phyloP scores from a whole-genome alignment of 163 green algal species.

The Scenedesmus sp. region DNA sequence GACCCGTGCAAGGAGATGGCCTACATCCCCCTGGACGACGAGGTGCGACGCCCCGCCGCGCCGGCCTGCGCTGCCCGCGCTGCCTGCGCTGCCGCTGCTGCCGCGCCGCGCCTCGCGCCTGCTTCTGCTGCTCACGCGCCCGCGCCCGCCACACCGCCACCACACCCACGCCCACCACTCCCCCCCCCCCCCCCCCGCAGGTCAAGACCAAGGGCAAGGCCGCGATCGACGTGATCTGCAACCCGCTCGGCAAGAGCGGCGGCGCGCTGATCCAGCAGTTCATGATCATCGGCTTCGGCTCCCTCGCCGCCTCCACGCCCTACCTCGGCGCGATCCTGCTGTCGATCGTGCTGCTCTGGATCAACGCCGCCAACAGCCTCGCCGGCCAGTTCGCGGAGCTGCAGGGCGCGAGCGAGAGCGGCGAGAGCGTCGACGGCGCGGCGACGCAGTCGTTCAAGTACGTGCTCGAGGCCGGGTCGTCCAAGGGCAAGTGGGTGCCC shows the following conservation, averaged over 20 bases:
- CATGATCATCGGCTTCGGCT: conserved; percentile 99
- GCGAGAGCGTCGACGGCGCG: background rate
- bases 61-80: background rate
- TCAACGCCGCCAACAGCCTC: conserved; percentile 42
- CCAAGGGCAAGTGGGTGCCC: conserved; percentile 44
- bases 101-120: background rate
- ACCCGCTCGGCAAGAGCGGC: conserved; percentile 95
- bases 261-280: conserved; percentile 96
- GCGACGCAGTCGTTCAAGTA: conserved; percentile 34
- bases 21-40: conserved; percentile 97
- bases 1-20: conserved; percentile 99
- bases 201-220: conserved; percentile 95
- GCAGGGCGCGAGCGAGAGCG: background rate
- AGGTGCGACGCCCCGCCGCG: conserved; percentile 53
- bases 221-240: conserved; percentile 99
- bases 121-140: background rate
- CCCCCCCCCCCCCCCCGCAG: conserved; percentile 42
- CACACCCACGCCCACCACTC: no score
- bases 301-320: conserved; percentile 95
- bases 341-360: conserved; percentile 90
- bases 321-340: conserved; percentile 97
- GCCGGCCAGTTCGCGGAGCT: conserved; percentile 42
- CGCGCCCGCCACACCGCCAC: no score
- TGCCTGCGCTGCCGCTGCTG: background rate
- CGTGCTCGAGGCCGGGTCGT: conserved; percentile 28